Conservation (phyloP, 305 asterid genomes). For the Solanum hybrid region DNA sequence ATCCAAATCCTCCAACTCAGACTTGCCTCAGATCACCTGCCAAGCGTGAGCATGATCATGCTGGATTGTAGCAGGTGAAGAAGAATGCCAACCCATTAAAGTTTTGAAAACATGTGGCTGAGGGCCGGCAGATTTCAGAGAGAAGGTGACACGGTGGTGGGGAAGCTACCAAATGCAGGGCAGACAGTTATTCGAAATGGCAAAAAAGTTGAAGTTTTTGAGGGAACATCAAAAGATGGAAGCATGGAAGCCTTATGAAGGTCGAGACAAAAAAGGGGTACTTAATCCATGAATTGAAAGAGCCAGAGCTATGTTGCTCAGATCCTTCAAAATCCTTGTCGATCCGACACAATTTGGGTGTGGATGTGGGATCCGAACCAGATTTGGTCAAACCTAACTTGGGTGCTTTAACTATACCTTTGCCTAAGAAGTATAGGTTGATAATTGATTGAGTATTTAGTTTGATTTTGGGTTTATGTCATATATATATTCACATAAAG, state of each 20-base stretch:
- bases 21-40: neutral
- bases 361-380: neutral
- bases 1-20: neutral
- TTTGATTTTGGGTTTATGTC: neutral
- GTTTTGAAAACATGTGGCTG: neutral
- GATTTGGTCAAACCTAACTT: neutral
- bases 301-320: neutral
- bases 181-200: neutral
- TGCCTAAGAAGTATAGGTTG: neutral
- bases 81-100: neutral
- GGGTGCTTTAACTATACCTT: neutral
- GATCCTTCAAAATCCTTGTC: neutral
- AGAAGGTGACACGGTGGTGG: neutral
- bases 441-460: neutral
- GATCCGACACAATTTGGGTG: neutral
- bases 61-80: neutral
- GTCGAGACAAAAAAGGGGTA: neutral
- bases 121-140: neutral
- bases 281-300: neutral
- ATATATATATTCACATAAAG: neutral
- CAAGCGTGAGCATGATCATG: neutral
- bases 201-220: neutral
- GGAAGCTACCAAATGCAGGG: neutral
- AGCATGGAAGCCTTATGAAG: neutral
- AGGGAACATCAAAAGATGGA: neutral